These are phyloP conservation scores for Pinus tabuliformis DNA, from an alignment of 75 land plant genomes.

Conservation along the genomic window DNA sequence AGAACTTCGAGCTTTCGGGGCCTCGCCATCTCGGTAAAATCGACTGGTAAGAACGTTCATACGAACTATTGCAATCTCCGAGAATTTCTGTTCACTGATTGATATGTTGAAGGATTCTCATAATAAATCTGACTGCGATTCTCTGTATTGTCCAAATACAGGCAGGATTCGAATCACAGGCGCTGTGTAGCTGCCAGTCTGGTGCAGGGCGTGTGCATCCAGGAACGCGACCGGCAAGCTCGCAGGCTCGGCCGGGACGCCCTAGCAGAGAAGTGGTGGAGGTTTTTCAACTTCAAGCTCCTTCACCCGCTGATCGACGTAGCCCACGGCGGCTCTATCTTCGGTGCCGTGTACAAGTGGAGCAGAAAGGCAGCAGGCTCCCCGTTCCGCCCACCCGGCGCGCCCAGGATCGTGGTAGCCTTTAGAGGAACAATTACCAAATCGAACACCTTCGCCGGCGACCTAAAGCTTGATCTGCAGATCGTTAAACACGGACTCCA, in stretches of 20 bases:
- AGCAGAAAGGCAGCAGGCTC: neutral
- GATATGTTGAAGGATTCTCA: too few species aligned
- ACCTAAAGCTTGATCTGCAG: constrained; percentile 38
- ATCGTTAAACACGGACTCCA: constrained; percentile 41
- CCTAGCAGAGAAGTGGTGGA: constrained; percentile 69
- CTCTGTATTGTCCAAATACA: neutral
- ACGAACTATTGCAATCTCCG: too few species aligned
- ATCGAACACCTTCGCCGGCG: constrained; percentile 23
- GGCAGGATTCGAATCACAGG: constrained; percentile 39
- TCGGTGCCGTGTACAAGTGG: constrained; percentile 54
- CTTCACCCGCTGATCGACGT: constrained; percentile 29
- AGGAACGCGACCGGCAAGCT: constrained; percentile 53
- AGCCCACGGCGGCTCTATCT: constrained; percentile 15
- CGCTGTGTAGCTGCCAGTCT: constrained; percentile 58
- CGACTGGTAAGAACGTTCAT: neutral
- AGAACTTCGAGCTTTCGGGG: neutral
- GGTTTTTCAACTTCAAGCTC: constrained; percentile 41
- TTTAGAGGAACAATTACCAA: constrained; percentile 54
- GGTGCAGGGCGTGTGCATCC: constrained; percentile 57
- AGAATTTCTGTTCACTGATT: too few species aligned
- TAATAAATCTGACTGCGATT: too few species aligned
- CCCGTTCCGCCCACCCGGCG: neutral
- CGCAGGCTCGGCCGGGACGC: constrained; percentile 24
- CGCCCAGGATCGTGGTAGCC: constrained; percentile 45
- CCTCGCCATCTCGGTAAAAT: neutral